Percentiles rank a stretch among this genome's conserved stretches.
Evolutionary conservation across 75 land plant species (phyloP).

Genomic region (Pinus taeda): DNA sequence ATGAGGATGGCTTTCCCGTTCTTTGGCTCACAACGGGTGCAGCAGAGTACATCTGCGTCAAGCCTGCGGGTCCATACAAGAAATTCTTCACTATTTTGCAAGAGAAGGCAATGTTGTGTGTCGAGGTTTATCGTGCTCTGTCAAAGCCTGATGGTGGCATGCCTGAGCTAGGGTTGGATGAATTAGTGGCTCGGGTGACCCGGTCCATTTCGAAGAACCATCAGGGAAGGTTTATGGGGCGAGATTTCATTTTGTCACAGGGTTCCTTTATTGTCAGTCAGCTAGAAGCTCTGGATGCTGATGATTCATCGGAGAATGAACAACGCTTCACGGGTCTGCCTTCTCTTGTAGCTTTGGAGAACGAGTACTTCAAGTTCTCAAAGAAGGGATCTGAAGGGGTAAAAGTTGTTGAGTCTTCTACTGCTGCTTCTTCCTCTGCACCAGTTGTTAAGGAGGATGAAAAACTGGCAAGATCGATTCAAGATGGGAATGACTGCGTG

Average conservation of each 20-base stretch:
- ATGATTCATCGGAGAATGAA: slow-evolving; percentile 40
- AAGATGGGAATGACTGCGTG: slow-evolving; percentile 78
- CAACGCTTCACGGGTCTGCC: slow-evolving; percentile 62
- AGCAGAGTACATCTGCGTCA: slow-evolving; percentile 77
- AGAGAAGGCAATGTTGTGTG: slow-evolving; percentile 71
- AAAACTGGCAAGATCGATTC: slow-evolving; percentile 77
- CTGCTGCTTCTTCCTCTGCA: neutral
- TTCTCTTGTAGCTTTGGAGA: slow-evolving; percentile 57
- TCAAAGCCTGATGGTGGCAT: slow-evolving; percentile 73
- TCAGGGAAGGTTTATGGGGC: slow-evolving; percentile 35
- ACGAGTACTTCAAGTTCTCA: slow-evolving; percentile 33
- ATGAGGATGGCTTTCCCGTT: slow-evolving; percentile 73
- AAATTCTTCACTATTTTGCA: slow-evolving; percentile 51
- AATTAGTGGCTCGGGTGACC: slow-evolving; percentile 68
- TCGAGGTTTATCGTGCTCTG: slow-evolving; percentile 72
- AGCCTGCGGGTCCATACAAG: slow-evolving; percentile 70
- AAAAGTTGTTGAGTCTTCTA: slow-evolving; percentile 10
- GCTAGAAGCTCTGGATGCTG: slow-evolving; percentile 72
- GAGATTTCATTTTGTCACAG: slow-evolving; percentile 61
- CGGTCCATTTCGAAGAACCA: slow-evolving; percentile 53
- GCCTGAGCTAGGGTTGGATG: slow-evolving; percentile 67
- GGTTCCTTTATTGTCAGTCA: slow-evolving; percentile 78
- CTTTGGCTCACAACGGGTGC: slow-evolving; percentile 68
- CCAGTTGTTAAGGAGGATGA: slow-evolving; percentile 60
- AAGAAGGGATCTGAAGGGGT: slow-evolving; percentile 15